Conservation (phyloP, 352 stramenopile genomes). For the Thalassiosira mediterranea region DNA sequence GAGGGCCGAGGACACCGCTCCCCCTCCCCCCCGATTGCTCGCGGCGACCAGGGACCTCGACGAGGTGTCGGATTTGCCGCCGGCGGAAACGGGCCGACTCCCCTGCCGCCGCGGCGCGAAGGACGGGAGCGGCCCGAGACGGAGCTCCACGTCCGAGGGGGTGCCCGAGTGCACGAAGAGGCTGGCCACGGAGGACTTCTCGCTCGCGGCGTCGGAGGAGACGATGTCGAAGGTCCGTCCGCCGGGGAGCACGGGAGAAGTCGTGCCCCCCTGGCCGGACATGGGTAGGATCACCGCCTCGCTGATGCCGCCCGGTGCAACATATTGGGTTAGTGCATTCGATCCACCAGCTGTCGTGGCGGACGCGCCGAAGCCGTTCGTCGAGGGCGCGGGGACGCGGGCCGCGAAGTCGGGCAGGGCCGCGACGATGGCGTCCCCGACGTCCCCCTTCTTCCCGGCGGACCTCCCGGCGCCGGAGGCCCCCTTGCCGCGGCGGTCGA, state of each 20-base stretch:
- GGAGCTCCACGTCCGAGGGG: slow-evolving; percentile 73
- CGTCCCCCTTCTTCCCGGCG: background rate
- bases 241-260: slow-evolving; percentile 60
- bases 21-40: slow-evolving; percentile 27
- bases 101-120: slow-evolving; percentile 42
- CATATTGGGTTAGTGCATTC: too few species aligned
- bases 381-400: slow-evolving; percentile 15
- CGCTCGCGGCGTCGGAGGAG: slow-evolving; percentile 11
- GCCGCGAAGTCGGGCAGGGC: slow-evolving; percentile 55
- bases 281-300: slow-evolving; percentile 70
- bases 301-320: slow-evolving; percentile 65
- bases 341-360: background rate
- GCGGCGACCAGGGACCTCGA: slow-evolving; percentile 28
- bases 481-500: slow-evolving; percentile 10
- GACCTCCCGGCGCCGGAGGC: background rate
- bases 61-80: slow-evolving; percentile 3
- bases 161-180: slow-evolving; percentile 74
- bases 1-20: slow-evolving; percentile 56
- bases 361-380: background rate
- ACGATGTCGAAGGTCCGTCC: slow-evolving; percentile 75
- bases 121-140: slow-evolving; percentile 59
- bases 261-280: slow-evolving; percentile 29
- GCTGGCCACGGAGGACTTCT: slow-evolving; percentile 40
- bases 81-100: background rate
- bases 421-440: slow-evolving; percentile 64